Base-by-base conservation (phyloP, 495 filamentous ascomycete genomes). In the Tuber magnatum region DNA sequence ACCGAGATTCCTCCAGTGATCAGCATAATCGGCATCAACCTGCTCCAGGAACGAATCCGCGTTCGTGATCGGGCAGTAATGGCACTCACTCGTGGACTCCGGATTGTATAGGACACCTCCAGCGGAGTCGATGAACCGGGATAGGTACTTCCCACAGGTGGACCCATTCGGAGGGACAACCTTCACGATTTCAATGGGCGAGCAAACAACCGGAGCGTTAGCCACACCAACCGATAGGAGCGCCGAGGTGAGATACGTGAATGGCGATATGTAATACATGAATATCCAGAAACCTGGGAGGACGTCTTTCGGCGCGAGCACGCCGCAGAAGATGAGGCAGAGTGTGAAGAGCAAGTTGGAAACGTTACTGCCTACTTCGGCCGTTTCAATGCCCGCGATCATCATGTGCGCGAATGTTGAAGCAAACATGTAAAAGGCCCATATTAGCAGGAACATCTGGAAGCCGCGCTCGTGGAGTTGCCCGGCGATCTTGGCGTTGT, bases 381-480 rank as follows among this genome's bases (percentile, higher is more conserved):
- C 73, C 89, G 90, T 82, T 91, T 93, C 8, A 91, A 93, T 87
- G 0, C 92, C 87, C 0, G 92, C 92, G 71, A 95, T 93, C 79
- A 90, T 88, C 80, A 81, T 81, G 82, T 94, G 91, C 1, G 91
- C 90, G 78, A 94, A 91, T 32, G 89, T 87, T 70, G 92, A 85
- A 76, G 91, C 92, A 83, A 87, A 94, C 69, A 92, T 80, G 81
- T 93, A 91, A 81, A 90, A 93, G 7, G 91, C 82, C 83, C 91
- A 88, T 12, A 92, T 83, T 20, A 83, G 61, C 22, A 78, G 68
- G 70, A 81, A 83, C 77, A 81, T 79, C 4, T 75, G 71, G 16
- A 39, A 77, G 39, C 78, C 77, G 51, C 82, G 85, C 81, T 94
- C 92, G 18, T 88, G 87, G 71, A 92, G 88, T 81, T 96, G 94